phyloP scores from a whole-genome alignment of 2,329 filamentous ascomycete genomes.

The Fusarium tricinctum region DNA sequence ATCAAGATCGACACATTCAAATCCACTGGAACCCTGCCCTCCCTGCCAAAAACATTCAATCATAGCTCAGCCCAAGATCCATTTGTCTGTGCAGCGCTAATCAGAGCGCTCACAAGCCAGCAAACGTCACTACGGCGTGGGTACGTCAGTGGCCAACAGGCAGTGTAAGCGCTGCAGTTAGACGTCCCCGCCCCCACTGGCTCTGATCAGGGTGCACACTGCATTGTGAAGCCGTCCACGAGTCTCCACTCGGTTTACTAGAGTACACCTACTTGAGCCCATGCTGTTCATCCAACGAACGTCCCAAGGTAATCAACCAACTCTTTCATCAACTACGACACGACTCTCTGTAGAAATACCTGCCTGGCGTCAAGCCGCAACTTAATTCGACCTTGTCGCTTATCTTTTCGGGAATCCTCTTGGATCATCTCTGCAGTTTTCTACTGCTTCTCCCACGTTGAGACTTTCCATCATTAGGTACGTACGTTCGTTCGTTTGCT shows the following conservation, averaged over 20 bases:
- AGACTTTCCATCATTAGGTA: constrained; percentile 33
- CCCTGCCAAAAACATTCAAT: constrained; percentile 6
- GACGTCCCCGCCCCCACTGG: constrained; percentile 38
- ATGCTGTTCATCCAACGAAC: constrained; percentile 29
- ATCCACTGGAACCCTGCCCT: constrained; percentile 3
- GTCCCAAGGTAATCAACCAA: constrained; percentile 30
- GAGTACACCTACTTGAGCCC: constrained; percentile 7
- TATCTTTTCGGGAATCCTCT: constrained; percentile 1
- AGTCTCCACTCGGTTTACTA: constrained; percentile 18
- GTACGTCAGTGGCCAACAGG: constrained; percentile 42
- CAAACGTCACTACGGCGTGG: constrained; percentile 35
- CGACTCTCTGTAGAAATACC: constrained; percentile 32
- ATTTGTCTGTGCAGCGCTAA: constrained; percentile 37
- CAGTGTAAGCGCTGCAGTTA: constrained; percentile 29
- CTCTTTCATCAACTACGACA: constrained; percentile 43
- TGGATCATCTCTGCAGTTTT: constrained; percentile 1
- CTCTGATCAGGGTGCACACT: constrained; percentile 21
- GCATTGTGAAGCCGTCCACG: background rate
- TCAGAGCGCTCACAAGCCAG: constrained; percentile 22
- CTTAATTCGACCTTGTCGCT: constrained; percentile 22
- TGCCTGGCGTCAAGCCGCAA: constrained; percentile 21
- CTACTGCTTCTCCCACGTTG: constrained; percentile 5
- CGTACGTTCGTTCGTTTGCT: constrained; percentile 32
- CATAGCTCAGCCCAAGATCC: constrained; percentile 16
- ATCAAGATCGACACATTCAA: constrained; percentile 15